Percentiles rank a stretch among this genome's conserved stretches.
phyloP scores from a whole-genome alignment of 768 basidiomycete genomes.

The Hypholoma sublateritium region DNA sequence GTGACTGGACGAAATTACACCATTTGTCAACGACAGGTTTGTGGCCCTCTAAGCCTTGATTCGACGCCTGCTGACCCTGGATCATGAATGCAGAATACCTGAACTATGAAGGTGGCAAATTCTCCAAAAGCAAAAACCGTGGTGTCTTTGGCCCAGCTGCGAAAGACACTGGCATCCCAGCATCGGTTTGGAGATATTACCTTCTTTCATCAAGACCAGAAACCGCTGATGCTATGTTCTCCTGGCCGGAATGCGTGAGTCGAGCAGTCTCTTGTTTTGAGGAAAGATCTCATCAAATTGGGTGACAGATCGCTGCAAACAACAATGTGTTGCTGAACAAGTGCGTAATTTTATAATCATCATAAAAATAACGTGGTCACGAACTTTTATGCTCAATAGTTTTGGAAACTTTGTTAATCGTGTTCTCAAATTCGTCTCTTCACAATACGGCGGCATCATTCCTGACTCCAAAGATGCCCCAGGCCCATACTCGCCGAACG shows the following conservation, averaged over 20 bases:
- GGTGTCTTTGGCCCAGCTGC: slow-evolving; percentile 97
- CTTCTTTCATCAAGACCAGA: slow-evolving; percentile 91
- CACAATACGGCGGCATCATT: slow-evolving; percentile 77
- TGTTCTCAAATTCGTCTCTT: slow-evolving; percentile 85
- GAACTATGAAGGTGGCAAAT: slow-evolving; percentile 98
- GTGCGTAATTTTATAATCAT: slow-evolving; percentile 37
- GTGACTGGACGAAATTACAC: slow-evolving; percentile 91
- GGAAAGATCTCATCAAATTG: slow-evolving; percentile 1
- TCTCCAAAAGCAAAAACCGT: slow-evolving; percentile 95
- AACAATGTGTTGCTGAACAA: slow-evolving; percentile 95
- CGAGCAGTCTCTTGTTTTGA: not conserved
- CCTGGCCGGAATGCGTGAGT: slow-evolving; percentile 91
- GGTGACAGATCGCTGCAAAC: slow-evolving; percentile 76
- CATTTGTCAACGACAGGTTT: slow-evolving; percentile 93
- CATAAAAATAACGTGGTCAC: not conserved
- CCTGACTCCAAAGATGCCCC: slow-evolving; percentile 75
- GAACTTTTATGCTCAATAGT: slow-evolving; percentile 34
- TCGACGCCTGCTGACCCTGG: not conserved
- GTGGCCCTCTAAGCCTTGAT: slow-evolving; percentile 13
- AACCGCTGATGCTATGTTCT: slow-evolving; percentile 93
- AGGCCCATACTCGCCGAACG: slow-evolving; percentile 69
- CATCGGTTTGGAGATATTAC: slow-evolving; percentile 97
- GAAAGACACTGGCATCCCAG: slow-evolving; percentile 87
- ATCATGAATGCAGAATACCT: slow-evolving; percentile 69
- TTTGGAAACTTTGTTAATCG: slow-evolving; percentile 99